These are phyloP conservation scores for Metschnikowia bowlesiae DNA, from an alignment of 805 yeast species.

Conservation along the genomic window DNA sequence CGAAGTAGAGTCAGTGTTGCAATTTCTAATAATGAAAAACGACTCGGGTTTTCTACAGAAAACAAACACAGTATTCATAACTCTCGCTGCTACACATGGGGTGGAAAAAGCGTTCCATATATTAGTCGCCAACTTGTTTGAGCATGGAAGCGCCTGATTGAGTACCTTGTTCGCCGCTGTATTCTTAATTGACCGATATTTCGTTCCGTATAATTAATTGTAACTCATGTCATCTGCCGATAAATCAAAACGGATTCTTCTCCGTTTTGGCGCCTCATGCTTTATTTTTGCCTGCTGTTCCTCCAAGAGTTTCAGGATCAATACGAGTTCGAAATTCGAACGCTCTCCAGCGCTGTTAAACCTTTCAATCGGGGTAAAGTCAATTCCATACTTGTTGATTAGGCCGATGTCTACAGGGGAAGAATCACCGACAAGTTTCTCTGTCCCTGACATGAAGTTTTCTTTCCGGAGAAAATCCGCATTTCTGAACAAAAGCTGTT, in stretches of 20 bases:
- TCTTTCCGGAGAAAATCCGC: conserved; percentile 10
- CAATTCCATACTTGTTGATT: conserved; percentile 18
- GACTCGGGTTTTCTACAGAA: conserved; percentile 9
- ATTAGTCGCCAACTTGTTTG: conserved; percentile 20
- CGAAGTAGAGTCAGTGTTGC: conserved; percentile 6
- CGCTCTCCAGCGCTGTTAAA: conserved; percentile 32
- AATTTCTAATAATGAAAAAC: conserved; percentile 5
- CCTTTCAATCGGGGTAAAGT: conserved; percentile 31
- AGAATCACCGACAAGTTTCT: conserved; percentile 12
- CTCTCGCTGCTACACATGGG: conserved; percentile 24
- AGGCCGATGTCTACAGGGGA: conserved; percentile 15
- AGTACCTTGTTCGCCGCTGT: neutral
- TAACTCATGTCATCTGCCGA: conserved; percentile 19
- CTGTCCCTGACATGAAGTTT: conserved; percentile 6
- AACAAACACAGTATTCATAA: conserved; percentile 17
- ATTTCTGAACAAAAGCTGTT: conserved; percentile 11
- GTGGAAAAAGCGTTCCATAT: conserved; percentile 21
- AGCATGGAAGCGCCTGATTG: neutral
- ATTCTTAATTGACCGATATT: neutral
- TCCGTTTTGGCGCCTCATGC: neutral
- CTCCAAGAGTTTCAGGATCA: conserved; percentile 19
- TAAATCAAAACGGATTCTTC: conserved; percentile 23
- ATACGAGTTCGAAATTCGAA: conserved; percentile 22
- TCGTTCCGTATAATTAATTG: neutral
- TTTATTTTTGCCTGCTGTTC: neutral